These are phyloP conservation scores for Lactarius quietus DNA, from an alignment of 768 basidiomycete genomes.

Conservation along the genomic window DNA sequence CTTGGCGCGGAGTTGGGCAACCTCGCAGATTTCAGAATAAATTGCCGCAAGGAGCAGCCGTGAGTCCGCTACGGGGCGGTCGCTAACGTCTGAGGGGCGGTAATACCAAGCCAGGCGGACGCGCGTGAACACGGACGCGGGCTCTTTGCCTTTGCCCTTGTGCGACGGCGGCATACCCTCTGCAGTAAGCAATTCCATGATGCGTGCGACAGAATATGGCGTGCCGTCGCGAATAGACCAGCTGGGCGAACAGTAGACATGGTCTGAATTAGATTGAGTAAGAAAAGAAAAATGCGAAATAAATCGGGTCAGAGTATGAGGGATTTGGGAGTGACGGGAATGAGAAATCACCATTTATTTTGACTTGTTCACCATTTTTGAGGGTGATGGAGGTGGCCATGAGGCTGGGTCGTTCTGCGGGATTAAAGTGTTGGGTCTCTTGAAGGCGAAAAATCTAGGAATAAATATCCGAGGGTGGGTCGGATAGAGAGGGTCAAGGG, in stretches of 20 bases:
- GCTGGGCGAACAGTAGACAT: slow-evolving; percentile 93
- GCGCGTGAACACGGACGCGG: slow-evolving; percentile 63
- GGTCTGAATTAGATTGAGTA: slow-evolving; percentile 52
- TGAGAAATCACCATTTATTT: slow-evolving; percentile 71
- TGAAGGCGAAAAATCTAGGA: slow-evolving; percentile 6
- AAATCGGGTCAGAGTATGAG: slow-evolving; percentile 31
- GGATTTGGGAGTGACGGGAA: slow-evolving; percentile 22
- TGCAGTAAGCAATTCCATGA: slow-evolving; percentile 93
- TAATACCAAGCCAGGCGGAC: slow-evolving; percentile 96
- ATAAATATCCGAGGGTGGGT: slow-evolving; percentile 12
- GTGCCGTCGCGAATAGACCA: slow-evolving; percentile 92
- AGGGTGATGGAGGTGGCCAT: slow-evolving; percentile 52
- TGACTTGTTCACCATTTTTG: slow-evolving; percentile 81
- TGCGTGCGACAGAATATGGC: slow-evolving; percentile 91
- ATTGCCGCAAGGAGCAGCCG: slow-evolving; percentile 92
- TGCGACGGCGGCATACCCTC: slow-evolving; percentile 48
- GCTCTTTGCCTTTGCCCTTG: slow-evolving; percentile 63
- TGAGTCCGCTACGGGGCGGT: slow-evolving; percentile 86
- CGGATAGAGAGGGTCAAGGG: neutral
- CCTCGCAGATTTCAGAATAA: slow-evolving; percentile 94
- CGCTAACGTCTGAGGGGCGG: slow-evolving; percentile 92
- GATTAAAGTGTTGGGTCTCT: slow-evolving; percentile 25
- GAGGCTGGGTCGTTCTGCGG: slow-evolving; percentile 32
- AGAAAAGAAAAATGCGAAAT: slow-evolving; percentile 6
- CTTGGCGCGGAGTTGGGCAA: slow-evolving; percentile 87